Base-by-base conservation (phyloP, 2,329 filamentous ascomycete genomes). In the Biscogniauxia sp. region DNA sequence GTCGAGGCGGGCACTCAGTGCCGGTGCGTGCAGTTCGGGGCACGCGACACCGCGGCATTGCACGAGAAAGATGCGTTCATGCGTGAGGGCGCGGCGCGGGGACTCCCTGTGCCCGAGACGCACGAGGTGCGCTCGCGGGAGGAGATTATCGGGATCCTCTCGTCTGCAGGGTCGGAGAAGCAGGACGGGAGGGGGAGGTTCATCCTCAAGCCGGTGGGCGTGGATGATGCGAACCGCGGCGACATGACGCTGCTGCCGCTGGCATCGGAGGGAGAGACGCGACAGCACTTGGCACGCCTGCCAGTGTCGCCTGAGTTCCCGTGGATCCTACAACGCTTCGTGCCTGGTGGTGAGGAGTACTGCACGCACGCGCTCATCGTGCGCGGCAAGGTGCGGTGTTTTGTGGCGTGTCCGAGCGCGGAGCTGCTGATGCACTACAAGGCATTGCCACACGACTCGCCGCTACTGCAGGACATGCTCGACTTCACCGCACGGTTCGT, bases 351-450 rank as follows among this genome's bases (percentile, higher is more conserved):
- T 0, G 78, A 80, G 0, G 89, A 92, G 71, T 92, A 87, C 70
- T 90, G 88, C 73, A 91, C 90, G 0, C 89, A 93, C 66, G 77
- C 88, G 0, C 78, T 93, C 2, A 76, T 93, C 3, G 78, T 92
- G n/a, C 75, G 78, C 0, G 89, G 89, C 1, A 74, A 82, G 37
- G 82, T 93, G 17, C 83, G 82, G 55, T 84, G 83, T 0, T 92
- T 93, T 65, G 83, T 86, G 6, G 85, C 88, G 0, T 91, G 89
- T 68, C 84, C 84, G 2, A 88, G 84, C 0, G 77, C 80, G 0
- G 85, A 85, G 64, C 76, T 88, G 3, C 76, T 86, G 23, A 89
- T 90, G 83, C 86, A 89, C 66, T 92, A 91, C 74, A 75, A 78
- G 25, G 80, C 85, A 0, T 79, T 92, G 0, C 81, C 84, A 0